Percentiles rank a stretch among this genome's conserved stretches.
These are phyloP conservation scores for Emergomyces africanus DNA, from an alignment of 2,329 filamentous ascomycete genomes.

Conservation along the genomic window DNA sequence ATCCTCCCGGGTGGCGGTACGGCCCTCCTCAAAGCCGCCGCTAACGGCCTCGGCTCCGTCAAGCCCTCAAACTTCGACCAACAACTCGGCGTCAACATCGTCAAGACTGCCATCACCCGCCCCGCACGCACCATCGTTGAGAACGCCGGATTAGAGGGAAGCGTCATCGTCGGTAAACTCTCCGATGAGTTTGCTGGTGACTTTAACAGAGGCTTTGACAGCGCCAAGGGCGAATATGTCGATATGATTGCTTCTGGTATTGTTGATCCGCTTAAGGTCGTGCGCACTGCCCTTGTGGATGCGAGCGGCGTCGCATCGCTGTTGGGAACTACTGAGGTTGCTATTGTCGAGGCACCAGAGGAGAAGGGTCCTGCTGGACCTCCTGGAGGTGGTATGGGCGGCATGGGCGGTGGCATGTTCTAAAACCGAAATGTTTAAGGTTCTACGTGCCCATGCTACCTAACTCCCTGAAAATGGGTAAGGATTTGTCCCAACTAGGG, in stretches of 20 bases:
- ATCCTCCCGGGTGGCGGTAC: slow-evolving; percentile 98
- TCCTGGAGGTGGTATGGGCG: slow-evolving; percentile 37
- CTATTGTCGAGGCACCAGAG: slow-evolving; percentile 90
- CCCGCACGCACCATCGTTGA: slow-evolving; percentile 93
- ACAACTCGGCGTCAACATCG: slow-evolving; percentile 92
- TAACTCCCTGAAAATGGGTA: no score
- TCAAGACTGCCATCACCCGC: slow-evolving; percentile 96
- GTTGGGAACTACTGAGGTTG: slow-evolving; percentile 94
- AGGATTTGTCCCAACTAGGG: not conserved
- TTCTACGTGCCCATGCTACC: no score
- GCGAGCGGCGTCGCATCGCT: slow-evolving; percentile 93
- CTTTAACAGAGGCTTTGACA: slow-evolving; percentile 99
- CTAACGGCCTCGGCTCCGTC: slow-evolving; percentile 69
- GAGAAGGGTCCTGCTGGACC: slow-evolving; percentile 60
- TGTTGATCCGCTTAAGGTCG: slow-evolving; percentile 98
- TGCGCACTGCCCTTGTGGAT: slow-evolving; percentile 88
- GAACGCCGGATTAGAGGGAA: slow-evolving; percentile 93
- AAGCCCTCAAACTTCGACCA: slow-evolving; percentile 97
- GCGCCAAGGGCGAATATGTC: slow-evolving; percentile 91
- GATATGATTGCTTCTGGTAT: slow-evolving; percentile 98
- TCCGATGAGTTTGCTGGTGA: slow-evolving; percentile 82
- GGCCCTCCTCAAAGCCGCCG: slow-evolving; percentile 90
- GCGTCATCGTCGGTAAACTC: slow-evolving; percentile 94
- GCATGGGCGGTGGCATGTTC: slow-evolving; percentile 52
- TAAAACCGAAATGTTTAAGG: slow-evolving; percentile 24